Percentiles rank a stretch among this genome's conserved stretches.
phyloP scores from a whole-genome alignment of 768 basidiomycete genomes.

The Suillus spraguei region DNA sequence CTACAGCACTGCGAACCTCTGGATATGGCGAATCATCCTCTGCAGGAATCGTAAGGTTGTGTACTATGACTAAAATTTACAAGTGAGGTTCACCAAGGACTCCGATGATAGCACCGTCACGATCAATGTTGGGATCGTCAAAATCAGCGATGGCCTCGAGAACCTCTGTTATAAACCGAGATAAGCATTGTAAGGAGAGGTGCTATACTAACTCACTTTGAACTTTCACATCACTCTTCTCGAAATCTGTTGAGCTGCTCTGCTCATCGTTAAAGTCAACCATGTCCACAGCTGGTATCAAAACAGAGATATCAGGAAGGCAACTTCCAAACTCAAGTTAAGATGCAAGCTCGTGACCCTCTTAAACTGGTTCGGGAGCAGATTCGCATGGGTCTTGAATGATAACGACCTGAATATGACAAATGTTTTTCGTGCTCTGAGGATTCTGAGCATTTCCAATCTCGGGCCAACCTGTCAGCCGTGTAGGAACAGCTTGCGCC shows the following conservation, averaged over 20 bases:
- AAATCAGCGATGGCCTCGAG: slow-evolving; percentile 24
- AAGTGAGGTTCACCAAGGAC: slow-evolving; percentile 19
- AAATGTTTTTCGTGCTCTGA: background rate
- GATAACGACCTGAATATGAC: slow-evolving; percentile 12
- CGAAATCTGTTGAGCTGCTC: too few species aligned
- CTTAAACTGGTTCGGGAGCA: slow-evolving; percentile 9
- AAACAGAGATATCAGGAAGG: background rate
- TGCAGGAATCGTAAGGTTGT: slow-evolving; percentile 24
- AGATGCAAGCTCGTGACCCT: background rate
- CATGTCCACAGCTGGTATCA: slow-evolving; percentile 15
- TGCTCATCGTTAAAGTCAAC: slow-evolving; percentile 4
- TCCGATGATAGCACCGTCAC: slow-evolving; percentile 17
- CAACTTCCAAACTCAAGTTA: background rate
- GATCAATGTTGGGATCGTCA: slow-evolving; percentile 41
- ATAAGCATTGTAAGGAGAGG: background rate
- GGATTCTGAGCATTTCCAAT: slow-evolving; percentile 7
- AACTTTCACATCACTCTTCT: slow-evolving; percentile 18
- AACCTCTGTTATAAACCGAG: slow-evolving; percentile 8
- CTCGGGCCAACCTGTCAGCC: too few species aligned
- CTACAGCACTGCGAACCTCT: slow-evolving; percentile 77
- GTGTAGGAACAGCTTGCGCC: background rate
- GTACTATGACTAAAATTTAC: background rate
- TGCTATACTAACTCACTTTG: slow-evolving; percentile 9
- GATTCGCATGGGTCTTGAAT: background rate
- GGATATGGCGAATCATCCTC: slow-evolving; percentile 86